phyloP scores from a whole-genome alignment of 2,329 filamentous ascomycete species.

The Claviceps cyperi region DNA sequence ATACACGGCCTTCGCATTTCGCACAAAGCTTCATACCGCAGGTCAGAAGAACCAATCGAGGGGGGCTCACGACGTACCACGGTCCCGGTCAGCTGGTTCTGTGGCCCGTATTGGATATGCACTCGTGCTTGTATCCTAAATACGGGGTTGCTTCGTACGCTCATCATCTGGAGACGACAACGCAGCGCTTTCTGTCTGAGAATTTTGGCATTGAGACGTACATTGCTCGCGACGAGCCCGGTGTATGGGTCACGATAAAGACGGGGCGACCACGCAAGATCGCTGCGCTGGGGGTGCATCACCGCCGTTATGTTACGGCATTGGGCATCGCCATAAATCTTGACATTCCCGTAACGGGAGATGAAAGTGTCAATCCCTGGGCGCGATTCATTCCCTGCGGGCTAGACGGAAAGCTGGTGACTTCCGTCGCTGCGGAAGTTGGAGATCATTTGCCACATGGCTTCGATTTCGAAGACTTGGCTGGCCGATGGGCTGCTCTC shows the following conservation, averaged over 20 bases:
- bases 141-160: constrained; percentile 67
- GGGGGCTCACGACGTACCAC: constrained; percentile 88
- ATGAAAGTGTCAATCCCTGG: constrained; percentile 34
- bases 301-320: constrained; percentile 67
- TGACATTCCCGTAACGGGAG: constrained; percentile 37
- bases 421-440: constrained; percentile 50
- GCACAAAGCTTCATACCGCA: constrained; percentile 31
- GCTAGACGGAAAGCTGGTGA: constrained; percentile 62
- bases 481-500: constrained; percentile 18
- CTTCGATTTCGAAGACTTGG: constrained; percentile 17
- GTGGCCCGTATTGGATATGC: constrained; percentile 83
- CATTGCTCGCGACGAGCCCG: constrained; percentile 59
- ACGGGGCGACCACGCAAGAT: constrained; percentile 48
- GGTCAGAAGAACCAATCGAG: constrained; percentile 61
- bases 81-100: constrained; percentile 84
- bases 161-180: constrained; percentile 58
- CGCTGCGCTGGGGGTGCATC: constrained; percentile 81
- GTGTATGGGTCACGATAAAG: constrained; percentile 54
- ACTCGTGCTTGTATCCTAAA: constrained; percentile 35
- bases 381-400: constrained; percentile 80
- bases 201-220: constrained; percentile 43
- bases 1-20: constrained; percentile 10
- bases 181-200: constrained; percentile 47
- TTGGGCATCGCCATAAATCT: constrained; percentile 76
- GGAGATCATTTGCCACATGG: constrained; percentile 5